Evolutionary conservation across 192 early-diverging fungal species (phyloP).

Genomic region (Linderina pennispora): DNA sequence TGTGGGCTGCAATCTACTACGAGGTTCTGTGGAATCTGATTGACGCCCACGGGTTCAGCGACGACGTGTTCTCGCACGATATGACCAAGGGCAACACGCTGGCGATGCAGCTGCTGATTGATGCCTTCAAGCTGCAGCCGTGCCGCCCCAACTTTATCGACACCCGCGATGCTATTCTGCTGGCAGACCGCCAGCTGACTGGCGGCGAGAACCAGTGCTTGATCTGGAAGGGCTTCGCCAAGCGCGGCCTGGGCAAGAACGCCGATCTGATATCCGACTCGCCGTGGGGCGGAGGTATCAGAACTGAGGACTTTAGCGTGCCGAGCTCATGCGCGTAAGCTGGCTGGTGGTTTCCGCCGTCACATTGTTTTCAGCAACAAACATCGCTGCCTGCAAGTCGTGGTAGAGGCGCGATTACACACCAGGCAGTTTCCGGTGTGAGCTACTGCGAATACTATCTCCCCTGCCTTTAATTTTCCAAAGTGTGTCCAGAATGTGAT

Average conservation of each 20-base stretch:
- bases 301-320: slow-evolving; percentile 49
- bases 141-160: slow-evolving; percentile 67
- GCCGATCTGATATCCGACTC: slow-evolving; percentile 59
- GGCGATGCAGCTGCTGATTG: slow-evolving; percentile 62
- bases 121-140: slow-evolving; percentile 73
- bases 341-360: neutral
- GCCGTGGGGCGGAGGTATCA: slow-evolving; percentile 55
- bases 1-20: slow-evolving; percentile 48
- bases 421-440: too few species aligned
- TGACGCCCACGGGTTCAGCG: slow-evolving; percentile 31
- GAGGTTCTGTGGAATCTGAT: slow-evolving; percentile 50
- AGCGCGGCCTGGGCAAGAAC: slow-evolving; percentile 77
- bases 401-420: too few species aligned
- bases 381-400: too few species aligned
- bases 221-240: slow-evolving; percentile 78
- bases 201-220: slow-evolving; percentile 63
- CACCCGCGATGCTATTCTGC: slow-evolving; percentile 67
- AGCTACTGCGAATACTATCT: too few species aligned
- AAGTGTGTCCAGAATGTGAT: too few species aligned
- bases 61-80: slow-evolving; percentile 21
- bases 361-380: too few species aligned
- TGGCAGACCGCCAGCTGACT: slow-evolving; percentile 59
- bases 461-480: too few species aligned
- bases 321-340: slow-evolving; percentile 36
- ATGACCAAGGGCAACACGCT: slow-evolving; percentile 62